Percentiles rank a stretch among this genome's conserved stretches.
Conservation (phyloP, 169 alveolate genomes). For the Plasmodium knowlesi region DNA sequence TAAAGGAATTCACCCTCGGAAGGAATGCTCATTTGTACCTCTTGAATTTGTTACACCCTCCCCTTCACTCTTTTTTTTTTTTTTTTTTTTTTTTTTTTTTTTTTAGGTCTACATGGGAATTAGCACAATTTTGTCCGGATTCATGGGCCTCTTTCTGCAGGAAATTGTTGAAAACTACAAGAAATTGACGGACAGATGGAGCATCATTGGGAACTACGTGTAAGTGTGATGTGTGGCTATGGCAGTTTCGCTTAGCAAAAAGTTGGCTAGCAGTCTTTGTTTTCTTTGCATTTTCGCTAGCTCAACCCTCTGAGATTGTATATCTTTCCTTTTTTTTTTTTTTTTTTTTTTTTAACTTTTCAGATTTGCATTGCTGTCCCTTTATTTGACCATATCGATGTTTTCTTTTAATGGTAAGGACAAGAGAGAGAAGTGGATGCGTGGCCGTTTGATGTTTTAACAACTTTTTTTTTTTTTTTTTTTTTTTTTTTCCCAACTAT, state of each 20-base stretch:
- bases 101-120: constrained; percentile 49
- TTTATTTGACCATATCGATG: constrained; percentile 34
- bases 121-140: constrained; percentile 31
- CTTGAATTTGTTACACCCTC: neutral
- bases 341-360: neutral
- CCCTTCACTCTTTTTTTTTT: neutral
- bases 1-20: neutral
- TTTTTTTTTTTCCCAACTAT: neutral
- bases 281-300: neutral
- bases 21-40: neutral
- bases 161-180: constrained; percentile 2
- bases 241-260: neutral
- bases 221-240: constrained; percentile 3
- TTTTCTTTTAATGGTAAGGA: constrained; percentile 57
- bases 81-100: neutral
- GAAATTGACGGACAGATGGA: neutral
- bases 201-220: constrained; percentile 24
- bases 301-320: neutral
- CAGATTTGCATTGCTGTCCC: constrained; percentile 39
- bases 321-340: neutral
- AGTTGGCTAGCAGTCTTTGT: neutral
- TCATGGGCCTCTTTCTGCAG: constrained; percentile 42
- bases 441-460: neutral
- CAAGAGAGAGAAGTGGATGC: neutral
- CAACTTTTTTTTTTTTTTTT: neutral